Percentiles rank a stretch among this genome's conserved stretches.
These are phyloP conservation scores for Botrytis medusae DNA, from an alignment of 2,329 filamentous ascomycete species.

Conservation along the genomic window DNA sequence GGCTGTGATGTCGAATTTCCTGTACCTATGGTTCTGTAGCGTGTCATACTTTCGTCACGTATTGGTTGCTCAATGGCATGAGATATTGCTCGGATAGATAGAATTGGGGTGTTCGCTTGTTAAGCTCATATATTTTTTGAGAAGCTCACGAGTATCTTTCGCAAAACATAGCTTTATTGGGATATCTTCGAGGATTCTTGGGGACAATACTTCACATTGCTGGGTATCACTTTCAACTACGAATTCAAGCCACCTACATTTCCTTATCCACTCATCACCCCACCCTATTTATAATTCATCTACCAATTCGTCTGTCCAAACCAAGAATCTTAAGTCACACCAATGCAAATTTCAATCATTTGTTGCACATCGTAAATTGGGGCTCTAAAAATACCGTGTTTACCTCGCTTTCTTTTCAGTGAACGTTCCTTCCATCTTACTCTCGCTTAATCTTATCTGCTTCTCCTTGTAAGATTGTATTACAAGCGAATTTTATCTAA, in stretches of 20 bases:
- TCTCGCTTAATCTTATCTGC: background rate
- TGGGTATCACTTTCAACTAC: background rate
- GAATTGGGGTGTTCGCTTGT: background rate
- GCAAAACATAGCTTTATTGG: background rate
- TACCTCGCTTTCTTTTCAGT: background rate
- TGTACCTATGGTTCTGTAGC: background rate
- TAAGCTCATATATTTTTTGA: background rate
- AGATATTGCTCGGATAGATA: background rate
- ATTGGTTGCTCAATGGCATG: background rate
- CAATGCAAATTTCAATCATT: background rate
- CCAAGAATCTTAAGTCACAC: background rate
- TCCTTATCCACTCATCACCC: background rate
- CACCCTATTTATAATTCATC: background rate
- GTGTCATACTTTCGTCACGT: background rate
- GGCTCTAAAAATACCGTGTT: background rate
- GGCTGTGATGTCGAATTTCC: background rate
- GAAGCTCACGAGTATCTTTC: background rate
- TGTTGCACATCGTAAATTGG: constrained; percentile 10
- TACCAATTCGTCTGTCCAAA: background rate
- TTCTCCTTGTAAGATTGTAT: background rate
- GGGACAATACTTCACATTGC: background rate
- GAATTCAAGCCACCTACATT: background rate
- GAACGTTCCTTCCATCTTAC: background rate
- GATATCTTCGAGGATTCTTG: background rate
- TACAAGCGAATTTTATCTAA: background rate